A percentile compares a stretch with the other conserved stretches of the same genome.
These are phyloP conservation scores for Sphaerostilbella broomeana DNA, from an alignment of 2,329 filamentous ascomycete genomes.

Conservation along the genomic window DNA sequence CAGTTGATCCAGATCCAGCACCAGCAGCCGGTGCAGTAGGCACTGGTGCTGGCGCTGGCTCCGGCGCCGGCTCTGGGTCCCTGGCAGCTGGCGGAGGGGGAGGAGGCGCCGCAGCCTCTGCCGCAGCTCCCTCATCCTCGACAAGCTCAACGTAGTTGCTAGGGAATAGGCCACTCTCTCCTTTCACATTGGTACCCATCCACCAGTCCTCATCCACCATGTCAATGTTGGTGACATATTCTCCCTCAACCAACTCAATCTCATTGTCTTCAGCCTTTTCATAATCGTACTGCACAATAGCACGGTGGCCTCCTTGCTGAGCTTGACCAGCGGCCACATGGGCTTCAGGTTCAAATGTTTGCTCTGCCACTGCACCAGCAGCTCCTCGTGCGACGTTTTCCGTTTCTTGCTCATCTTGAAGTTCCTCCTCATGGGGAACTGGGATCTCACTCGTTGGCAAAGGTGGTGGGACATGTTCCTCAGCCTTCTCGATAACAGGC, in stretches of 20 bases:
- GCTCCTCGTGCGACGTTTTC: slow-evolving; percentile 54
- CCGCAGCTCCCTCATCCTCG: slow-evolving; percentile 48
- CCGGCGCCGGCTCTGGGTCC: slow-evolving; percentile 26
- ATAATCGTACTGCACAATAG: slow-evolving; percentile 87
- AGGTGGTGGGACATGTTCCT: slow-evolving; percentile 45
- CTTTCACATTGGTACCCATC: slow-evolving; percentile 82
- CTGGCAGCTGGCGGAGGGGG: slow-evolving; percentile 25
- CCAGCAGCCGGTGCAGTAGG: slow-evolving; percentile 32
- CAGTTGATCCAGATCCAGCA: slow-evolving; percentile 52
- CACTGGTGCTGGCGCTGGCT: slow-evolving; percentile 29
- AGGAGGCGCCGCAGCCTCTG: slow-evolving; percentile 24
- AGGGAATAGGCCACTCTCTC: slow-evolving; percentile 86
- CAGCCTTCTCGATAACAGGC: slow-evolving; percentile 44
- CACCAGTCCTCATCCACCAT: slow-evolving; percentile 99
- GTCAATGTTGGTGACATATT: slow-evolving; percentile 84
- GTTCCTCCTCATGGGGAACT: slow-evolving; percentile 57
- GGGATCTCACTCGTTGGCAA: slow-evolving; percentile 60
- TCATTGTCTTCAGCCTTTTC: slow-evolving; percentile 98
- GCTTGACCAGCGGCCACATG: slow-evolving; percentile 23
- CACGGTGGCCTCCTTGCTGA: slow-evolving; percentile 55
- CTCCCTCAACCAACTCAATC: slow-evolving; percentile 81
- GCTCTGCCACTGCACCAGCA: slow-evolving; percentile 47
- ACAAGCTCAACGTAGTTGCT: slow-evolving; percentile 94
- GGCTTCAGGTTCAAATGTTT: slow-evolving; percentile 26
- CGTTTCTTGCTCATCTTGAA: slow-evolving; percentile 57